phyloP scores from a whole-genome alignment of 2,329 filamentous ascomycete species.

The Fusarium sp. region DNA sequence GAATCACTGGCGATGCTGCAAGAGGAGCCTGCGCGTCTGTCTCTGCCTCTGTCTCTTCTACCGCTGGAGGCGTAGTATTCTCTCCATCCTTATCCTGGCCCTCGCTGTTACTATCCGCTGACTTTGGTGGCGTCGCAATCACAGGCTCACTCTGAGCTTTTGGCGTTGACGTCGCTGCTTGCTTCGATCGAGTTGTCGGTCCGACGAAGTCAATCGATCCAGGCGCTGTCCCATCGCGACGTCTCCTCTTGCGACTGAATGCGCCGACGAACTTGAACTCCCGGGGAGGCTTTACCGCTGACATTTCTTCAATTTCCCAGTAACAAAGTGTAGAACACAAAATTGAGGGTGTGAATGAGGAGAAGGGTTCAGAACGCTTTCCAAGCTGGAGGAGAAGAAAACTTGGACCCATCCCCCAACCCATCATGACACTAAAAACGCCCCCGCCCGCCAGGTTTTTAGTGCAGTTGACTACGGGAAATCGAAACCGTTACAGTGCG shows the following conservation, averaged over 20 bases:
- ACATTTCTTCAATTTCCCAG: neutral
- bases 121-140: neutral
- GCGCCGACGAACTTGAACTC: neutral
- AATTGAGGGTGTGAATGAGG: neutral
- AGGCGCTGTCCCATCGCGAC: neutral
- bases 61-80: accelerated
- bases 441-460: neutral
- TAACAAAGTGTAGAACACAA: neutral
- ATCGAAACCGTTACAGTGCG: neutral
- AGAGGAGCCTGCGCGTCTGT: neutral
- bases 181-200: neutral
- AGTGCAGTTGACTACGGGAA: neutral
- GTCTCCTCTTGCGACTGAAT: neutral
- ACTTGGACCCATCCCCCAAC: neutral
- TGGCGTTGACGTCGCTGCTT: neutral
- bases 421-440: neutral
- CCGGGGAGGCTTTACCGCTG: neutral
- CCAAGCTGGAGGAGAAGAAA: neutral
- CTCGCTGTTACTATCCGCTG: neutral
- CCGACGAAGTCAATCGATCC: neutral
- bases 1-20: neutral
- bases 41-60: neutral
- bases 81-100: accelerated
- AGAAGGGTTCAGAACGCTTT: neutral
- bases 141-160: neutral